Base-by-base conservation (phyloP, 2,329 filamentous ascomycete species). In the Cladophialophora exuberans region DNA sequence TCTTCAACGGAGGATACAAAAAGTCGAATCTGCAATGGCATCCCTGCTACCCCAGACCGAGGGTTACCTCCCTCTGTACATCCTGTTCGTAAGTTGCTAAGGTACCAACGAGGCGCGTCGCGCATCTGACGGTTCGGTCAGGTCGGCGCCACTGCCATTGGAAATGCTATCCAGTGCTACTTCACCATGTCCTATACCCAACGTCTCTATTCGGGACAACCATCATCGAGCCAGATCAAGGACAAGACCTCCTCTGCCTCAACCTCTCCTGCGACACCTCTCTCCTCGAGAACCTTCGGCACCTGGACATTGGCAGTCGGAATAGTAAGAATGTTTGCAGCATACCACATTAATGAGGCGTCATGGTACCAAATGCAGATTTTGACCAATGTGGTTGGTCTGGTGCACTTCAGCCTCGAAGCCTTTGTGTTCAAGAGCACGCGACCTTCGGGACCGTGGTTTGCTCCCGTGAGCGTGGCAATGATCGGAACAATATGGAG, bases 111-210 rank as follows among this genome's bases (percentile, higher is more conserved):
- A 67, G 50, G 83, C 84, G 31, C 68, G 81, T 6, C 84, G 31
- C 68, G 81, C 6, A 74, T 25, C 84, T 84, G 13, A 57, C 33
- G 31, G 20, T 4, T n/a, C 20, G 30, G 44, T 22, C 62, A 97
- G 93, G 82, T 96, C 69, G 90, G 90, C 53, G 69, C 91, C 53
- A 82, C 95, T 54, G 90, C 93, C 25, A 79, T 94, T 56, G 87
- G 84, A 66, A 99, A 99, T 79, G 88, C 85, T 30, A 70, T 95
- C 42, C 92, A 97, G 78, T 85, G 89, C 69, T 95, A 96, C 74
- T 67, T 77, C 30, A 95, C 90, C 15, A 80, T 92, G 3, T 80
- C 85, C 71, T 95, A 89, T 75, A 91, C 91, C 6, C 84, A 86
- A n/a, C 87, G 90, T 70, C 83, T 97, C 68, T 99, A 97, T 44